Percentiles rank a stretch among this genome's conserved stretches.
These are phyloP conservation scores for Teunomyces pallodes DNA, from an alignment of 805 yeast genomes.

Conservation along the genomic window DNA sequence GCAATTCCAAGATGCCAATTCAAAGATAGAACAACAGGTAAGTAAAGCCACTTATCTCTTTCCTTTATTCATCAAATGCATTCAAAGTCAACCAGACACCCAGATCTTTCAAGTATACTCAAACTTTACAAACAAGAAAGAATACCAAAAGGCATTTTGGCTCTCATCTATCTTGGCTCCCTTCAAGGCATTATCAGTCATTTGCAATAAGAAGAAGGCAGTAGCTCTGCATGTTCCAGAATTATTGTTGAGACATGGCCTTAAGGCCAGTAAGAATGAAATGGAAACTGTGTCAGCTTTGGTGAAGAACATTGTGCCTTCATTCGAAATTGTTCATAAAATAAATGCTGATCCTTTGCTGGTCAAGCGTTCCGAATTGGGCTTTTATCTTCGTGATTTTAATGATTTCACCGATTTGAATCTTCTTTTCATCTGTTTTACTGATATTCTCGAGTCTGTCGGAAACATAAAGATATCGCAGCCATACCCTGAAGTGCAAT, in stretches of 20 bases:
- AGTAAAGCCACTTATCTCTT: constrained; percentile 21
- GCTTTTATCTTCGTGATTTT: constrained; percentile 53
- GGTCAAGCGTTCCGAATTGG: constrained; percentile 55
- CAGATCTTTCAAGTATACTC: not conserved
- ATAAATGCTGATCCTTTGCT: constrained; percentile 11
- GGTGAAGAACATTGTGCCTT: constrained; percentile 24
- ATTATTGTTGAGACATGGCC: constrained; percentile 61
- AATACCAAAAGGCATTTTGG: constrained; percentile 38
- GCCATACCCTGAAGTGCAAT: constrained; percentile 3
- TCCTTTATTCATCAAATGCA: constrained; percentile 14
- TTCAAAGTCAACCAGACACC: not conserved
- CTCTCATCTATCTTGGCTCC: constrained; percentile 49
- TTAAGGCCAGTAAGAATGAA: constrained; percentile 60
- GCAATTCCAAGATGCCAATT: constrained; percentile 13
- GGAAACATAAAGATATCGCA: not conserved
- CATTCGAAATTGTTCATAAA: constrained; percentile 20
- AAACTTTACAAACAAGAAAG: not conserved
- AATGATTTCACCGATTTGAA: constrained; percentile 51
- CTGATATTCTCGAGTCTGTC: constrained; percentile 21
- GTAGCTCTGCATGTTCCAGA: constrained; percentile 41
- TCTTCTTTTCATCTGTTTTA: constrained; percentile 35
- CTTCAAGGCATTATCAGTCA: constrained; percentile 40
- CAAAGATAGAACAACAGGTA: constrained; percentile 15
- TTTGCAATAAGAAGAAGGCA: constrained; percentile 38
- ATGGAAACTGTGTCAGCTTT: constrained; percentile 50